phyloP scores from a whole-genome alignment of 179 eudicot genomes.

The Sideroxylon spinosum region DNA sequence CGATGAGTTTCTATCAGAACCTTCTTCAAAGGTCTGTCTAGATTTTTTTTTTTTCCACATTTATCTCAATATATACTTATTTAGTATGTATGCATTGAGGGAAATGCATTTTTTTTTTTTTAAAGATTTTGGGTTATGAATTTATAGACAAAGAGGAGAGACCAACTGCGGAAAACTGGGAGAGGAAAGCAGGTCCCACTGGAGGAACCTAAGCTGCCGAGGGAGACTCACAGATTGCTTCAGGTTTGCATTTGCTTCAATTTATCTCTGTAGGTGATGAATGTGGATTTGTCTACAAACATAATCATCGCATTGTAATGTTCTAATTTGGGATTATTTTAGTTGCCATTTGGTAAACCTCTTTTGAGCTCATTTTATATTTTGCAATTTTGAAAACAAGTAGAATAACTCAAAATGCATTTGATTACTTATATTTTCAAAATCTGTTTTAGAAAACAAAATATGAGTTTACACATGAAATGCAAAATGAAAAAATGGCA shows the following conservation, averaged over 20 bases:
- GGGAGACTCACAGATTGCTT: conserved; percentile 80
- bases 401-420: no score
- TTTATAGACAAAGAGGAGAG: conserved; percentile 3
- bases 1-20: conserved; percentile 50
- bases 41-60: not conserved
- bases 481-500: no score
- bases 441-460: no score
- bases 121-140: not conserved
- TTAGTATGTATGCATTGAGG: not conserved
- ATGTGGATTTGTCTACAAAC: not conserved
- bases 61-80: not conserved
- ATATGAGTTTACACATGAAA: no score
- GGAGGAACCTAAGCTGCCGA: conserved; percentile 22
- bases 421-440: no score
- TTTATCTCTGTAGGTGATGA: not conserved
- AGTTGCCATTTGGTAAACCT: no score
- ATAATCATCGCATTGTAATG: not conserved
- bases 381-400: no score
- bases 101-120: no score
- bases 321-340: not conserved
- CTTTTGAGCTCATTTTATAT: not conserved
- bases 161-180: conserved; percentile 23
- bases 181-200: conserved; percentile 25
- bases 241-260: conserved; percentile 42
- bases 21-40: conserved; percentile 43